A percentile compares a stretch with the other conserved stretches of the same genome.
Conservation (phyloP, 805 yeast species). For the Sungouiozyma ichnusensis region DNA sequence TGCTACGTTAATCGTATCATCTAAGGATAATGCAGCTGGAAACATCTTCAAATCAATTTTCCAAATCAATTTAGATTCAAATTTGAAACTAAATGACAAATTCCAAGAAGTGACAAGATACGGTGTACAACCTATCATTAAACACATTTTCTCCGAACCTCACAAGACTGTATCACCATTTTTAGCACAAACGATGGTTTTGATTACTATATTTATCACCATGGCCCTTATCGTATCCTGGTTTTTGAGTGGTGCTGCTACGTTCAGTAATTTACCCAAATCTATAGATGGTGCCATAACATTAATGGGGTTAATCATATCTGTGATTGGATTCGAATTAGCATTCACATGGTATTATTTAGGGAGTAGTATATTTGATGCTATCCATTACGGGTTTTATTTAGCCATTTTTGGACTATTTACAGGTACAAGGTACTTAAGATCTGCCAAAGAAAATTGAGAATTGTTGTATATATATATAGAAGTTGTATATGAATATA, state of each 20-base stretch:
- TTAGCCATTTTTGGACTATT: constrained; percentile 45
- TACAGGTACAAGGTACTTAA: constrained; percentile 58
- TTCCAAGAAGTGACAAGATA: constrained; percentile 20
- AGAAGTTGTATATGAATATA: constrained; percentile 1
- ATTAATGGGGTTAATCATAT: constrained; percentile 15
- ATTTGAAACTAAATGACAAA: constrained; percentile 1
- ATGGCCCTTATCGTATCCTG: constrained; percentile 36
- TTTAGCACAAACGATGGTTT: constrained; percentile 43
- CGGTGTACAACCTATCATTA: constrained; percentile 50
- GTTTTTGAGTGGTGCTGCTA: constrained; percentile 25
- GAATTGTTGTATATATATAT: constrained; percentile 1
- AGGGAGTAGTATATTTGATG: constrained; percentile 26
- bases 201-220: constrained; percentile 33
- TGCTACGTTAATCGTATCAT: constrained; percentile 14
- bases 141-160: constrained; percentile 48
- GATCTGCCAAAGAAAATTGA: constrained; percentile 25
- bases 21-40: constrained; percentile 4
- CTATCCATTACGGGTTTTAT: constrained; percentile 22
- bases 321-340: constrained; percentile 25
- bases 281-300: constrained; percentile 10
- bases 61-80: constrained; percentile 9
- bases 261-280: constrained; percentile 19
- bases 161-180: constrained; percentile 41
- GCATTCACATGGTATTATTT: constrained; percentile 23
- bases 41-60: constrained; percentile 15